Evolutionary conservation across 1,139 yeast species (phyloP), one percentile per base, ranked within the genome.

Genomic region (Yamadazyma diddensiae): DNA sequence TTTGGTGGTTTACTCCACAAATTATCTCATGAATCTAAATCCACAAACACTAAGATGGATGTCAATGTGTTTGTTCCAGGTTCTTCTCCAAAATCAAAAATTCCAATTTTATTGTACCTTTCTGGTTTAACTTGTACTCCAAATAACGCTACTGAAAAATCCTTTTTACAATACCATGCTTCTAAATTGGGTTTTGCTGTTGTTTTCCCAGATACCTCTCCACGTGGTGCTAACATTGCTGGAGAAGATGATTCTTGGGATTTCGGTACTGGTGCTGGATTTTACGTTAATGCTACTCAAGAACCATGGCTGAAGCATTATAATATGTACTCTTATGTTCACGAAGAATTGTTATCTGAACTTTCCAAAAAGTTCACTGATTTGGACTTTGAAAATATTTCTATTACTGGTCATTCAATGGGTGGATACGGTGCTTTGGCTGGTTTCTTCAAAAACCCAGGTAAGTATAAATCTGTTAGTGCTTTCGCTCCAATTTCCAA

Each of bases 41-140:
- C 60, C 26, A 81, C 94, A n/a, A 63, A 70, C 16, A 82, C 94
- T 33, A 59, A 69, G 25, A 90, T 90, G 96, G 79, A 77, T 41
- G 82, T 87, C 34, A 92, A 92, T 50, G 75, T 92, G 24, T 92
- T 77, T 48, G 55, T 92, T 28, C 97, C 97, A 24, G 69, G 78
- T 26, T 70, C 73, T 38, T 60, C 57, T 24, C 25, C 47, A 21
- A 41, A 55, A 1, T 29, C 50, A 3, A 56, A 62, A 29, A 59
- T 82, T 13, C 97, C 98, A 1, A 87, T 85, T 0, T 57, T 92
- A 39, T 57, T 84, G 42, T 92, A 82, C 55, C 72, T 92, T 20
- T 83, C 96, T 3, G 98, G 98, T 1, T 71, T 92, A 47, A 87
- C 97, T 1, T 92, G 97, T 56, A 82, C 95, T 1, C 97, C 97